Evolutionary conservation across 805 yeast genomes (phyloP).

Genomic region (Metschnikowia koreensis): DNA sequence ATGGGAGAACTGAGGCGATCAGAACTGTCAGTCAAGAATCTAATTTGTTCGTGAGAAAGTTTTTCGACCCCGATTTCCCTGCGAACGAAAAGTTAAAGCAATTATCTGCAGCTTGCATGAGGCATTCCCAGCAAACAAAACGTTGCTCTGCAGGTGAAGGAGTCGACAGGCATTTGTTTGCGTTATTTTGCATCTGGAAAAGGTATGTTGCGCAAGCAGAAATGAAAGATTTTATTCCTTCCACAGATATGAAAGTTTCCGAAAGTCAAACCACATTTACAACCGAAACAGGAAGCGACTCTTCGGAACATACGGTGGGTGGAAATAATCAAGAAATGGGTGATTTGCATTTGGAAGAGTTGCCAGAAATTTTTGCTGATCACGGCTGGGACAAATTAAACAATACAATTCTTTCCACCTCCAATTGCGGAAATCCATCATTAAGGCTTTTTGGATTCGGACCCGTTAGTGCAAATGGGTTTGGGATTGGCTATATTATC

Average conservation of each 20-base stretch:
- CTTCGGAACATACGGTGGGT: constrained; percentile 34
- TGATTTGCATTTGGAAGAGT: constrained; percentile 24
- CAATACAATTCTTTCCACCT: constrained; percentile 61
- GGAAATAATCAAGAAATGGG: constrained; percentile 16
- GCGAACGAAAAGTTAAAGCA: constrained; percentile 57
- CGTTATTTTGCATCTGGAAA: constrained; percentile 85
- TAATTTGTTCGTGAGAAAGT: constrained; percentile 76
- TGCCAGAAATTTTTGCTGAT: constrained; percentile 81
- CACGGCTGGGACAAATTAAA: constrained; percentile 85
- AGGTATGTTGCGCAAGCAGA: constrained; percentile 43
- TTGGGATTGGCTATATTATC: constrained; percentile 55
- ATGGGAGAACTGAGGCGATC: constrained; percentile 92
- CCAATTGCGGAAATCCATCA: constrained; percentile 63
- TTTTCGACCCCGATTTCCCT: constrained; percentile 65
- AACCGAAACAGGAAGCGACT: constrained; percentile 13
- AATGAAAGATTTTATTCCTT: neutral
- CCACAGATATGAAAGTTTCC: constrained; percentile 11
- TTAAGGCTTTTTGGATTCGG: constrained; percentile 58
- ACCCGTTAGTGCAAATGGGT: constrained; percentile 57
- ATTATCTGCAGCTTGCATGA: constrained; percentile 65
- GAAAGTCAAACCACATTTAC: constrained; percentile 10
- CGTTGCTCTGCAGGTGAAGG: constrained; percentile 76
- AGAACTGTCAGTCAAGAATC: constrained; percentile 81
- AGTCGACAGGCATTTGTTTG: constrained; percentile 90
- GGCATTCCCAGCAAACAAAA: constrained; percentile 67